A percentile compares a stretch with the other conserved stretches of the same genome.
Conservation (phyloP, 441 rosid genomes). For the Mallotus repandus region DNA sequence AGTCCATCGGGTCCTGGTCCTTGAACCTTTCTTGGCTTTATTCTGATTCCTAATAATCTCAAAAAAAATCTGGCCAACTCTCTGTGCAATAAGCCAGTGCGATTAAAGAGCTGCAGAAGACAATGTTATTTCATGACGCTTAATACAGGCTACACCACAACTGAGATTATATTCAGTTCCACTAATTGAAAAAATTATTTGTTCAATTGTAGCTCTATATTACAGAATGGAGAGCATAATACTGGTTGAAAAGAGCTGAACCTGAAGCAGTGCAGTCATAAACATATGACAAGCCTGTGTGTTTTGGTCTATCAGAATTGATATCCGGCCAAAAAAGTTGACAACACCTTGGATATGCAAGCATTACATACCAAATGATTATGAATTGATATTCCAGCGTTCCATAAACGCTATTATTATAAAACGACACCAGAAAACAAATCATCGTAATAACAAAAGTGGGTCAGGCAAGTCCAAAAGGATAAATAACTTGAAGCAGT, state of each 20-base stretch:
- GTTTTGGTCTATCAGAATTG: slow-evolving; percentile 91
- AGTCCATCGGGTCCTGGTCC: slow-evolving; percentile 64
- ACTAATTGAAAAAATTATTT: too few relatives aligned
- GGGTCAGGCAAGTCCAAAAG: too few relatives aligned
- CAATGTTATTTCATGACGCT: slow-evolving; percentile 1
- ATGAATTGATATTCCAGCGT: not conserved
- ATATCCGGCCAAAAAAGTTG: slow-evolving; percentile 81
- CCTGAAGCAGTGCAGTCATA: slow-evolving; percentile 98
- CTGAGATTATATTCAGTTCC: not conserved
- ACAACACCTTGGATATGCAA: slow-evolving; percentile 96
- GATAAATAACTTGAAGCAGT: not conserved
- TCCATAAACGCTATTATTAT: not conserved
- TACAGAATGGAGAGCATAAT: not conserved
- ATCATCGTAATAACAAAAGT: too few relatives aligned
- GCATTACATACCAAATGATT: not conserved
- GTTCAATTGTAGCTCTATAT: not conserved
- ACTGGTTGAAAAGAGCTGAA: slow-evolving; percentile 19
- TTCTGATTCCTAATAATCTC: slow-evolving; percentile 74
- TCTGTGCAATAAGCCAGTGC: slow-evolving; percentile 78
- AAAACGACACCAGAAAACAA: too few relatives aligned
- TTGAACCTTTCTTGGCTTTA: slow-evolving; percentile 63
- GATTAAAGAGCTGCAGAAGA: slow-evolving; percentile 77
- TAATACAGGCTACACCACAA: not conserved
- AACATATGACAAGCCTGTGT: slow-evolving; percentile 96
- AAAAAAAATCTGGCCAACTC: slow-evolving; percentile 93